Percentiles rank a stretch among this genome's conserved stretches.
Evolutionary conservation across 768 basidiomycete species (phyloP).

Genomic region (Tylopilus subfusipes): DNA sequence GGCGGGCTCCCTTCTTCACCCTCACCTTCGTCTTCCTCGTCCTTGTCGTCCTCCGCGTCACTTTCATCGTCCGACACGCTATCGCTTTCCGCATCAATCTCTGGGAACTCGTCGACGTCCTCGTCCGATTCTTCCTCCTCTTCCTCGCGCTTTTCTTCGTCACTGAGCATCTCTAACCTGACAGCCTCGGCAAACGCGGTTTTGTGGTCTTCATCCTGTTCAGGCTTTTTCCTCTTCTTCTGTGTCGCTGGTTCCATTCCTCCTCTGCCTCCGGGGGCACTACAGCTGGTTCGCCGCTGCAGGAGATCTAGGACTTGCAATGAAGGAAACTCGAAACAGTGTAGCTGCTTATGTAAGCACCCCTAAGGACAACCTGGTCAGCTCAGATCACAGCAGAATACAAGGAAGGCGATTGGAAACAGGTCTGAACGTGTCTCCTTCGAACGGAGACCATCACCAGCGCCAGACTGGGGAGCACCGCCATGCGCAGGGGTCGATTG

Average conservation of each 20-base stretch:
- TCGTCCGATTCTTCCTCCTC: slow-evolving; percentile 46
- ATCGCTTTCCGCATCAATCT: slow-evolving; percentile 54
- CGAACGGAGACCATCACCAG: too few relatives aligned
- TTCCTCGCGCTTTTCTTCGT: slow-evolving; percentile 51
- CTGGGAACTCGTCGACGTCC: slow-evolving; percentile 71
- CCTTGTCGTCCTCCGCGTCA: slow-evolving; percentile 28
- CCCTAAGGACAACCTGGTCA: neutral
- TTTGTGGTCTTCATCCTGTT: slow-evolving; percentile 37
- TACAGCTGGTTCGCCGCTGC: neutral
- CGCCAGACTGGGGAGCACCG: too few relatives aligned
- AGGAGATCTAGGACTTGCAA: neutral
- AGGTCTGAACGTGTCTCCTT: too few relatives aligned
- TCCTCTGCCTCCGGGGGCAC: slow-evolving; percentile 31
- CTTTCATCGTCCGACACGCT: slow-evolving; percentile 30
- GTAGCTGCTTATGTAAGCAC: slow-evolving; percentile 16
- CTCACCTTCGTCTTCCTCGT: slow-evolving; percentile 33
- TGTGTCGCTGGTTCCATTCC: slow-evolving; percentile 33
- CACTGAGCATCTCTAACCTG: slow-evolving; percentile 68
- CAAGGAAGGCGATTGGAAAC: too few relatives aligned
- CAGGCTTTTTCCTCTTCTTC: slow-evolving; percentile 59
- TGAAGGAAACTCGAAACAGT: slow-evolving; percentile 8
- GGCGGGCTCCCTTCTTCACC: slow-evolving; percentile 37
- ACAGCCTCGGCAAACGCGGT: slow-evolving; percentile 38
- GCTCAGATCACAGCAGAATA: too few relatives aligned
- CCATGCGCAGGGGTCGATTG: too few relatives aligned